These are phyloP conservation scores for Coriolopsis trogii DNA, from an alignment of 1,284 basidiomycete species.

Conservation along the genomic window DNA sequence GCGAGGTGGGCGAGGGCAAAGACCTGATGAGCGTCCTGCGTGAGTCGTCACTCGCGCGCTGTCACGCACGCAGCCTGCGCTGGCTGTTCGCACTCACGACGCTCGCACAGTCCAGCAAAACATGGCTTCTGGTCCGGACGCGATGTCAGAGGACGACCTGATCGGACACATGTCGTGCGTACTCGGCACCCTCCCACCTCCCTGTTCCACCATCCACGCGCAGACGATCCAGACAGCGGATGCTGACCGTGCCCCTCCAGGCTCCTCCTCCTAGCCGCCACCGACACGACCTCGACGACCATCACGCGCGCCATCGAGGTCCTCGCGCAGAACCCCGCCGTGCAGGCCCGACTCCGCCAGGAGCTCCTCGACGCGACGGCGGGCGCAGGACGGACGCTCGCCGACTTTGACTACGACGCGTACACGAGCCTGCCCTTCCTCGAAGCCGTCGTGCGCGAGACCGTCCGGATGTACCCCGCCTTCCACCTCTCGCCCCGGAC, in stretches of 20 bases:
- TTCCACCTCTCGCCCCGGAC: constrained; percentile 13
- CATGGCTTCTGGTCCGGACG: constrained; percentile 10
- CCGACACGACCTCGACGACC: constrained; percentile 33
- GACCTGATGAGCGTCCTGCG: constrained; percentile 33
- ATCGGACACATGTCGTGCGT: constrained; percentile 28
- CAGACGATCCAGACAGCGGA: not conserved
- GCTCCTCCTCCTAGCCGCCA: constrained; percentile 32
- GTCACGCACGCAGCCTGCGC: too few species aligned
- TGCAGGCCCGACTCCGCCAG: constrained; percentile 29
- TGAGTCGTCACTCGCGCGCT: too few species aligned
- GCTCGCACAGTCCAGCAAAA: constrained; percentile 22
- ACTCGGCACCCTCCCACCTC: not conserved
- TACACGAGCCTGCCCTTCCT: constrained; percentile 44
- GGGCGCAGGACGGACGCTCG: constrained; percentile 8
- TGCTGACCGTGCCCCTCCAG: constrained; percentile 13
- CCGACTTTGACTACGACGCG: constrained; percentile 24
- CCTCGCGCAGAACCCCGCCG: constrained; percentile 26
- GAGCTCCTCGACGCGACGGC: constrained; percentile 29
- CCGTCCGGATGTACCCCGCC: constrained; percentile 38
- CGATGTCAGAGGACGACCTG: constrained; percentile 21
- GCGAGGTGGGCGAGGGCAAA: constrained; percentile 22
- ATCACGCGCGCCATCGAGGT: constrained; percentile 29
- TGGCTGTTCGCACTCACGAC: too few species aligned
- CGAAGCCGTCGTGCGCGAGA: constrained; percentile 49
- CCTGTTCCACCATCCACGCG: not conserved